These are phyloP conservation scores for Chenopodium berlandieri DNA, from an alignment of 148 eudicot genomes.

Conservation along the genomic window DNA sequence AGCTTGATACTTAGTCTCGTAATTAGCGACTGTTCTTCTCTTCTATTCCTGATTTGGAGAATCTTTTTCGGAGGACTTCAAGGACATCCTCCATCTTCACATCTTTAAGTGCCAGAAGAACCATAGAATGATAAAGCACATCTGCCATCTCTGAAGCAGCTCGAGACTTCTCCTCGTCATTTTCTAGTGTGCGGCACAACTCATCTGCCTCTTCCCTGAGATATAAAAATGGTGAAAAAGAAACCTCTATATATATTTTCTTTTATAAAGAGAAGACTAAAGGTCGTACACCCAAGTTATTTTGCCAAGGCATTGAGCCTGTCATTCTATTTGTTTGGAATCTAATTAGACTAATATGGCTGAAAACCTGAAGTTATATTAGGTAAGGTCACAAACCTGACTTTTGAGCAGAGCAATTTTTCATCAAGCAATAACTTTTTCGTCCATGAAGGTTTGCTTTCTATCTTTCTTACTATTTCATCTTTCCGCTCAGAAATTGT, in stretches of 20 bases:
- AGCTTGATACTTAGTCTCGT: slow-evolving; percentile 9
- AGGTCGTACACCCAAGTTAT: not conserved
- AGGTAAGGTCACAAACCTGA: slow-evolving; percentile 46
- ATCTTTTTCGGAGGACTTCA: slow-evolving; percentile 58
- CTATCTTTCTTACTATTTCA: slow-evolving; percentile 38
- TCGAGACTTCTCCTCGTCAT: slow-evolving; percentile 62
- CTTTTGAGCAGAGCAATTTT: slow-evolving; percentile 75
- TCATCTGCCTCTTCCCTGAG: slow-evolving; percentile 95
- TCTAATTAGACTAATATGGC: not conserved
- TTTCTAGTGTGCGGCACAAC: slow-evolving; percentile 83
- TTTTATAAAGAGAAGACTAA: not conserved
- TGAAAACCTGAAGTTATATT: not conserved
- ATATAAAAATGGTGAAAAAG: not conserved
- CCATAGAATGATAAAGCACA: slow-evolving; percentile 90
- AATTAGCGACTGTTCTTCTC: slow-evolving; percentile 70
- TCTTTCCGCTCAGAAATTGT: slow-evolving; percentile 59
- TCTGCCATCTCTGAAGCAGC: slow-evolving; percentile 98
- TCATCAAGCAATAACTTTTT: slow-evolving; percentile 67
- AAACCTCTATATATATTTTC: not conserved
- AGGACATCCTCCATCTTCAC: slow-evolving; percentile 79
- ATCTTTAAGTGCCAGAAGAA: slow-evolving; percentile 57
- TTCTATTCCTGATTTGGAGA: slow-evolving; percentile 78
- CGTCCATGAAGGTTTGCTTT: slow-evolving; percentile 88
- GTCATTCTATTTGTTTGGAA: not conserved
- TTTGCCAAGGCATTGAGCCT: not conserved